Evolutionary conservation across 805 yeast genomes (phyloP), one percentile per base, ranked within the genome.

Genomic region (Kodamaea nitidulidarum): DNA sequence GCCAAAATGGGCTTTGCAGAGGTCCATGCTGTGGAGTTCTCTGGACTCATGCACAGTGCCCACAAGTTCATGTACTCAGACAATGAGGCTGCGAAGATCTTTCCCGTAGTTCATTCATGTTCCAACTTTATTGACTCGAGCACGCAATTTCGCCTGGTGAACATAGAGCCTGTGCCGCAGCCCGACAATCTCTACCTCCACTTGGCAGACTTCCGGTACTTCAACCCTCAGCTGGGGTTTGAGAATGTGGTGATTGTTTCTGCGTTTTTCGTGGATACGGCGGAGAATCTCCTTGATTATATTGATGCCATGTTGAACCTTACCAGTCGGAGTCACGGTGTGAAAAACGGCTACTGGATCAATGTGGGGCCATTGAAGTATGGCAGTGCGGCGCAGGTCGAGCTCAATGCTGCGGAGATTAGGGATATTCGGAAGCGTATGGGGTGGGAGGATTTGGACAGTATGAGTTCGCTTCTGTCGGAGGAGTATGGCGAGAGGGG

Each of bases 311-410:
- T 91, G 26, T 73, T 74, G 40, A 50, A 57, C 8, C 50, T 81
- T 25, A 43, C 58, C 11, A 46, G 60, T 7, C 56, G 58, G 7
- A 60, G 69, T 8, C 35, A 46, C 12, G 35, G 43, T 5, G 42
- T 50, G 5, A 65, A 64, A 11, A 71, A 71, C 3, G 81, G 86
- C 0, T 67, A 73, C 30, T 91, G 98, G 98, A 77, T 91, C 46
- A 91, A 93, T 55, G 70, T 80, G 10, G 98, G 98, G 0, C 98
- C 98, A 0, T 67, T 93, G 44, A 84, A 90, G 58, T 91, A 93
- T 67, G 97, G 97, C 0, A 78, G 88, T 2, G 84, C 88, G 39
- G 80, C 96, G 35, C 69, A 75, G 55, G 78, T 81, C 21, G 96
- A 90, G 56, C 63, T 88, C 21, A 80, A 80, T 28, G 65, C 75